phyloP scores from a whole-genome alignment of 2,329 filamentous ascomycete species.

The Diaporthe sp. region DNA sequence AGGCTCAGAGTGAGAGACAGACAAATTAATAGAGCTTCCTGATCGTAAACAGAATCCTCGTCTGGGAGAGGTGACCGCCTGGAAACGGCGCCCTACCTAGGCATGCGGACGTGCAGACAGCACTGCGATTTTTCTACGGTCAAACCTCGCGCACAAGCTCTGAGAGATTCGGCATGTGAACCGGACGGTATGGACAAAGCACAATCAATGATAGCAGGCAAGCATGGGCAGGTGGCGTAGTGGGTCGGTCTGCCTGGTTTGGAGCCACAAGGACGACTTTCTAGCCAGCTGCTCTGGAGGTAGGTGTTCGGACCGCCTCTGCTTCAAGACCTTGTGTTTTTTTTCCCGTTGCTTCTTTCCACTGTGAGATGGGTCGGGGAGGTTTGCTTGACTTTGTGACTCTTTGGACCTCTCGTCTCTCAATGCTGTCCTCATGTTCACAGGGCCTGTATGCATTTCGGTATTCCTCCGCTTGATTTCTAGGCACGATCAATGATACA shows the following conservation, averaged over 20 bases:
- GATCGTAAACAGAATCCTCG: background rate
- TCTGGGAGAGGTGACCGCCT: background rate
- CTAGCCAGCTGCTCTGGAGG: background rate
- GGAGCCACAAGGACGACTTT: background rate
- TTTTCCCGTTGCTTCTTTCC: background rate
- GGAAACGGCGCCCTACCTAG: background rate
- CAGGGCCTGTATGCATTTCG: background rate
- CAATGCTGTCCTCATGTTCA: background rate
- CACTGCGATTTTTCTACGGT: background rate
- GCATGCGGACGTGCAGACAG: background rate
- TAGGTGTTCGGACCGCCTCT: too few relatives aligned
- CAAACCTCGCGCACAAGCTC: background rate
- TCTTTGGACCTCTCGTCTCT: background rate
- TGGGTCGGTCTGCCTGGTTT: background rate
- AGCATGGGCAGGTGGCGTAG: background rate
- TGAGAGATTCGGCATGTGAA: too few relatives aligned
- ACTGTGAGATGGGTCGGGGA: background rate
- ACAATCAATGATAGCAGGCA: background rate
- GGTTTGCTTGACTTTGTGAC: background rate
- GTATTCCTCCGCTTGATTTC: background rate
- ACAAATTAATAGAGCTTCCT: conserved; percentile 7
- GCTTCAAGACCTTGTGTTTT: background rate
- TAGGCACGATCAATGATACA: background rate
- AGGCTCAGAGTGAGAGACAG: background rate
- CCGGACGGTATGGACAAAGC: too few relatives aligned